A percentile compares a stretch with the other conserved stretches of the same genome.
Evolutionary conservation across 2,329 filamentous ascomycete genomes (phyloP).

Genomic region (Zelopaecilomyces penicillatus): DNA sequence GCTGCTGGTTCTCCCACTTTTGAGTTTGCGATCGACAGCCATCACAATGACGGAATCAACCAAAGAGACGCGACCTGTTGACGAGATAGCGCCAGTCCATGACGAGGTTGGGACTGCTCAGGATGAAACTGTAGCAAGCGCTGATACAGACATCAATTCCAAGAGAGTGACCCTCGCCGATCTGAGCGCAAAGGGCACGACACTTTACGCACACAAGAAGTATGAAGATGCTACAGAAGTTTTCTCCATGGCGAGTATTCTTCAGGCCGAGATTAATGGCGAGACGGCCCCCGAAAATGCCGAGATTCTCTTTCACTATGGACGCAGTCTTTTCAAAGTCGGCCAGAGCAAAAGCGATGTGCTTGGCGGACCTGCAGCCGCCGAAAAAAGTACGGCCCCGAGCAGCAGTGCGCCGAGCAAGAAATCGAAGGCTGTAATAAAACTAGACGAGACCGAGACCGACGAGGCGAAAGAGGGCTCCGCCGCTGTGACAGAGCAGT

Average conservation of each 20-base stretch:
- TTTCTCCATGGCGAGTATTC: conserved; percentile 79
- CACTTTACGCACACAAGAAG: conserved; percentile 83
- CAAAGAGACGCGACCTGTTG: conserved; percentile 13
- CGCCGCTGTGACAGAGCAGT: conserved; percentile 34
- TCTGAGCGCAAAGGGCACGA: conserved; percentile 69
- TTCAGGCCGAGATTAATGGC: conserved; percentile 86
- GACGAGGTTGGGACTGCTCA: conserved; percentile 3
- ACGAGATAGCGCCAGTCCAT: conserved; percentile 16
- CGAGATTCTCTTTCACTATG: conserved; percentile 90
- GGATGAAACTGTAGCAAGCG: conserved; percentile 9
- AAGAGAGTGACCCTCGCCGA: conserved; percentile 63
- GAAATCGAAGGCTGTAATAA: conserved; percentile 26
- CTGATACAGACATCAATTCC: conserved; percentile 39
- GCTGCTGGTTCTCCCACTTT: no score
- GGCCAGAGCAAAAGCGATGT: conserved; percentile 93
- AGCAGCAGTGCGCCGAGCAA: conserved; percentile 21
- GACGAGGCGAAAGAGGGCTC: conserved; percentile 39
- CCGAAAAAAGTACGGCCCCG: conserved; percentile 39
- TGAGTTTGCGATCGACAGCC: no score
- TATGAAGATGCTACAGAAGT: conserved; percentile 79
- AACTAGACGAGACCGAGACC: conserved; percentile 30
- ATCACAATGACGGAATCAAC: conserved; percentile 15
- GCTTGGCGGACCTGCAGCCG: conserved; percentile 68
- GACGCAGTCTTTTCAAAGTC: conserved; percentile 86
- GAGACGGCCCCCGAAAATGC: conserved; percentile 87